Conservation (phyloP, 495 filamentous ascomycete genomes). For the Friedmanniomyces simplex region DNA sequence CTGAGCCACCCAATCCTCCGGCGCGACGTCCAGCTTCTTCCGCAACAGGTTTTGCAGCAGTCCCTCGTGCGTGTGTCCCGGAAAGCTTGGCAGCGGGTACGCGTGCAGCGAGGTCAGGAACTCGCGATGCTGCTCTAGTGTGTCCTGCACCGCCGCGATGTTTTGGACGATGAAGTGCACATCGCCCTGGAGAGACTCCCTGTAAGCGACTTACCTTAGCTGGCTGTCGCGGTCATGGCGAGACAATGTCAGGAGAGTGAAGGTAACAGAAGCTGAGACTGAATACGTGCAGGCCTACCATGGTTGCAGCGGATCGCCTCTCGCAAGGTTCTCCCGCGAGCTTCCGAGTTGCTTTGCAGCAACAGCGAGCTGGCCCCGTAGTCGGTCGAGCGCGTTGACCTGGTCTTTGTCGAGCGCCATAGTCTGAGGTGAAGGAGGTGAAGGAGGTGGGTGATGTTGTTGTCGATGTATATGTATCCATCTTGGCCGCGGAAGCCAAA, state of each 20-base stretch:
- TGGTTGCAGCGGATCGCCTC: constrained; percentile 48
- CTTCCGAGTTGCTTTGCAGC: neutral
- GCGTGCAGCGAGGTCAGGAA: constrained; percentile 31
- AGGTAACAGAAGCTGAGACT: neutral
- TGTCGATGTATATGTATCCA: neutral
- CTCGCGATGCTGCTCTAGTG: constrained; percentile 9
- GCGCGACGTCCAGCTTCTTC: constrained; percentile 68
- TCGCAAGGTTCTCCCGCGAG: constrained; percentile 34
- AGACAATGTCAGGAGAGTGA: no score
- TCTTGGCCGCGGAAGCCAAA: neutral
- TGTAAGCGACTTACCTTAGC: constrained; percentile 6
- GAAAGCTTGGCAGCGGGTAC: constrained; percentile 68
- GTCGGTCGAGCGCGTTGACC: neutral
- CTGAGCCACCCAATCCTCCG: constrained; percentile 61
- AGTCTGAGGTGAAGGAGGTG: neutral
- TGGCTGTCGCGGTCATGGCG: no score
- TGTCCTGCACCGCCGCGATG: constrained; percentile 9
- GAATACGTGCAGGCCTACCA: constrained; percentile 35
- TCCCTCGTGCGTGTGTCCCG: constrained; percentile 55
- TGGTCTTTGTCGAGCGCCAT: neutral
- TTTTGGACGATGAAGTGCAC: constrained; percentile 10
- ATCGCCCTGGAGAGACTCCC: constrained; percentile 20
- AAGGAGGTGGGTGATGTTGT: neutral
- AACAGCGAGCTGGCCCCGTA: neutral
- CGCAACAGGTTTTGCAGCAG: constrained; percentile 56